Evolutionary conservation across 352 stramenopile species (phyloP).

Genomic region (Phytophthora europaea): DNA sequence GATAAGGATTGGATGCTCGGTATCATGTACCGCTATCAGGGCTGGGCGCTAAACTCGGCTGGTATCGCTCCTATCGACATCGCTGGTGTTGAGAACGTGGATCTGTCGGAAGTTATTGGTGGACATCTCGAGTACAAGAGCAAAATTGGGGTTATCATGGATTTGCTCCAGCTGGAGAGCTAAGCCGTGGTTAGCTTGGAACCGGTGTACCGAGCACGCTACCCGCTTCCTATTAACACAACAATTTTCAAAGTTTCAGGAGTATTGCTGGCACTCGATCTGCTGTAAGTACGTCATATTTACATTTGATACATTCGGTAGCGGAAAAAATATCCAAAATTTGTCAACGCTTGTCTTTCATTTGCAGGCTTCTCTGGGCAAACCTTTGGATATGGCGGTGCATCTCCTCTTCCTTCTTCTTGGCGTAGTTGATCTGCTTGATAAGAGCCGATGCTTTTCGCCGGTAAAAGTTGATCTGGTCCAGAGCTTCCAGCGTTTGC

Average conservation of each 20-base stretch:
- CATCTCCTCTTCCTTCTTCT: constrained; percentile 75
- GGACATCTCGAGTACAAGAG: constrained; percentile 92
- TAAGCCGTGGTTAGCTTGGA: constrained; percentile 27
- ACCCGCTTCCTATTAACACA: neutral
- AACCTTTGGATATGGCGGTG: constrained; percentile 73
- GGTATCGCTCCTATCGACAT: constrained; percentile 78
- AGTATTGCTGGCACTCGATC: neutral
- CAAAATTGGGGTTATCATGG: constrained; percentile 88
- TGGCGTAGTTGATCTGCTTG: constrained; percentile 72
- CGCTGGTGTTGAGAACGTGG: constrained; percentile 81
- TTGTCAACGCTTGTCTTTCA: constrained; percentile 32
- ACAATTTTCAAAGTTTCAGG: neutral
- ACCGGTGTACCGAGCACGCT: neutral
- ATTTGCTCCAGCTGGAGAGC: constrained; percentile 75
- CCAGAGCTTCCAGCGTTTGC: constrained; percentile 59
- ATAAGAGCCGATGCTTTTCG: constrained; percentile 70
- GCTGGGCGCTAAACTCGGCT: constrained; percentile 82
- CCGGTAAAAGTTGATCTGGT: constrained; percentile 75
- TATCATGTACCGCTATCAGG: constrained; percentile 92
- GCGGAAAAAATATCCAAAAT: constrained; percentile 1
- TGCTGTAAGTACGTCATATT: constrained; percentile 30
- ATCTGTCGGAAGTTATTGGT: constrained; percentile 83
- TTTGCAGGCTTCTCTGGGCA: constrained; percentile 61
- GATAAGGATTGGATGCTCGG: constrained; percentile 93
- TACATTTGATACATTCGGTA: constrained; percentile 23